Evolutionary conservation across 192 early-diverging fungal genomes (phyloP).

Genomic region (Geosiphon pyriformis): DNA sequence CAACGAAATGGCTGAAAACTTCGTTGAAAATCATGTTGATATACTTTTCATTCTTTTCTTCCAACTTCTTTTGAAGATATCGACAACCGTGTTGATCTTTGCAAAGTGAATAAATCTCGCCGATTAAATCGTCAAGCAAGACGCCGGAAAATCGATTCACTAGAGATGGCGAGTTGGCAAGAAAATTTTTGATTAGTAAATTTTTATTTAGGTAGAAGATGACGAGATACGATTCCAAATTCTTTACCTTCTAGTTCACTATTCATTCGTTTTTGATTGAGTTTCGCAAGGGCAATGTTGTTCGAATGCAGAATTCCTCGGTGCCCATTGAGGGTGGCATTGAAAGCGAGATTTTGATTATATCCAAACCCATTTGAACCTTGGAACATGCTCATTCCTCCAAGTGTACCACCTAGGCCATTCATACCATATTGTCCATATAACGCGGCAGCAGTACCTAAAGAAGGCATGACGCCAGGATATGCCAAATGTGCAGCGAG

Average conservation of each 20-base stretch:
- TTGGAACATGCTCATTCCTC: neutral
- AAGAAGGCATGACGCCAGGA: neutral
- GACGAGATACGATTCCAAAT: neutral
- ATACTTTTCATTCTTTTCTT: constrained; percentile 62
- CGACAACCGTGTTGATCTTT: constrained; percentile 89
- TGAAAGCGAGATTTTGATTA: constrained; percentile 24
- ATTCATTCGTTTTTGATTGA: constrained; percentile 24
- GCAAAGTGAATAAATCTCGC: constrained; percentile 70
- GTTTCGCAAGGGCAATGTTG: constrained; percentile 7
- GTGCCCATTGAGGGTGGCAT: constrained; percentile 11
- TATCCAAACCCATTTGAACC: constrained; percentile 7
- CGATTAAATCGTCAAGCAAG: constrained; percentile 61
- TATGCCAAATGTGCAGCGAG: neutral
- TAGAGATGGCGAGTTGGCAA: neutral
- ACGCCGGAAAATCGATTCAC: constrained; percentile 64
- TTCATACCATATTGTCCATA: constrained; percentile 19
- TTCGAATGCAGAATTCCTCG: neutral
- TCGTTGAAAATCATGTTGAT: constrained; percentile 72
- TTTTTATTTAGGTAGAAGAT: neutral
- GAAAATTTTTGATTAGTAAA: neutral
- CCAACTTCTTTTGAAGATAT: constrained; percentile 81
- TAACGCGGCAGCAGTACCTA: neutral
- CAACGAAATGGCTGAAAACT: constrained; percentile 66
- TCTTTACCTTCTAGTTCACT: constrained; percentile 23
- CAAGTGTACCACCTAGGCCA: neutral